Base-by-base conservation (phyloP, 306 rosid species). In the Corylus avellana region DNA sequence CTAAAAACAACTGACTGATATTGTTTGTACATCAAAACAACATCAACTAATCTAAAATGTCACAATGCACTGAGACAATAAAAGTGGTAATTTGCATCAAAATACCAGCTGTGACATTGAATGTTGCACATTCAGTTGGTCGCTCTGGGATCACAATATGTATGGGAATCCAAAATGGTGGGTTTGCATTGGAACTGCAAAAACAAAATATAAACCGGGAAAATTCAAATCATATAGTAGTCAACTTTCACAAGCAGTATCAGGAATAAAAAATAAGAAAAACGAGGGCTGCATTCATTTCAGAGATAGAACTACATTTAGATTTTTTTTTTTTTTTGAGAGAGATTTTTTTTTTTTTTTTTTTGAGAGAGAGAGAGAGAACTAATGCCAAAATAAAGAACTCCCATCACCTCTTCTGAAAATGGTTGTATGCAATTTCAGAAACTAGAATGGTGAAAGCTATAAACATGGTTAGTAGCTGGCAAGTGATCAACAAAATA, bases 81-180 rank as follows among this genome's bases (percentile, higher is more conserved):
- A 74, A 70, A 81, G 74, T n/a, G 76, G 76, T 74, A 75, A 29
- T 58, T 54, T 75, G 59, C 77, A 58, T 66, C 78, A 79, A 81
- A 55, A 68, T 94, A 94, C 98, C 98, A 83, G 97, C 98, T 64
- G 82, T 87, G 85, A 92, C 95, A 83, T 91, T 92, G 83, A 94
- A 88, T 70, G 87, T 93, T 51, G 91, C 92, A 80, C 91, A 90
- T 86, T 94, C 98, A 39, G 98, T 94, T 5, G 98, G 97, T 75
- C 98, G 88, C 90, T 94, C 98, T 32, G 98, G 98, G 82, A 90
- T 90, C 84, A 94, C 95, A 74, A 91, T 87, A 73, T 92, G 95
- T 78, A 94, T 85, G 53, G 98, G 98, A 83, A 91, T 94, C 98
- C 98, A 94, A 91, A 94, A 94, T 77, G 97, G 92, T 64, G 97